Percentiles rank a stretch among this genome's conserved stretches.
phyloP scores from a whole-genome alignment of 176 grass and related monocot species.

The Rhipidocladum racemiflorum region DNA sequence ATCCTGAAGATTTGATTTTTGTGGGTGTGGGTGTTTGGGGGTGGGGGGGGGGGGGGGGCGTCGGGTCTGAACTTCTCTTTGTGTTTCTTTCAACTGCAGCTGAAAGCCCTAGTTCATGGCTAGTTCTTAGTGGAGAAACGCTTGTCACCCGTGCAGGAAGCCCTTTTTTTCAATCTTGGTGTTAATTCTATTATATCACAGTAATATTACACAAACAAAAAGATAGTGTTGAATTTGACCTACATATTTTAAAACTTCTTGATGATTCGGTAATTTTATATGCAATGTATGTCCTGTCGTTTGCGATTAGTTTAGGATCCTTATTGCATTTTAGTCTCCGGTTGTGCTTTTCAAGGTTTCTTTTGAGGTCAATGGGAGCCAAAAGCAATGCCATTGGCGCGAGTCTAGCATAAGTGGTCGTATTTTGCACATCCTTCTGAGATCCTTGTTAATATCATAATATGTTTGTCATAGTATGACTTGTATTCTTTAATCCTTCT shows the following conservation, averaged over 20 bases:
- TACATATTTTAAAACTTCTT: neutral
- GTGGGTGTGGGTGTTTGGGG: too few relatives aligned
- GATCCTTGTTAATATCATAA: constrained; percentile 9
- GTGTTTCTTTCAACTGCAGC: neutral
- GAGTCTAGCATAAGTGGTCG: constrained; percentile 4
- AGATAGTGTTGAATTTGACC: constrained; percentile 2
- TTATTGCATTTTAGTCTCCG: constrained; percentile 21
- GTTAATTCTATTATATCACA: neutral
- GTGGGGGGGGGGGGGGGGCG: neutral
- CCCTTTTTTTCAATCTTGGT: neutral
- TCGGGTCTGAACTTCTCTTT: neutral
- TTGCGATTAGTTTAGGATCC: constrained; percentile 23
- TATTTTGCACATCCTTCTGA: constrained; percentile 7
- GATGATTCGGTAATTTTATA: constrained; percentile 20
- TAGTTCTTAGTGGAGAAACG: neutral
- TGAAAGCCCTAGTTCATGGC: neutral
- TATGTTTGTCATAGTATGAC: neutral
- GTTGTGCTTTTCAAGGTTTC: constrained; percentile 31
- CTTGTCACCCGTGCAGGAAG: neutral
- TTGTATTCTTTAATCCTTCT: neutral
- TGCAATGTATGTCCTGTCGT: neutral
- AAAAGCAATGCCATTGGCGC: neutral
- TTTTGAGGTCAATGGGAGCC: constrained; percentile 26
- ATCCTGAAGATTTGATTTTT: neutral
- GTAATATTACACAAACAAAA: neutral